A percentile compares a stretch with the other conserved stretches of the same genome.
These are phyloP conservation scores for Antrodiella citrinella DNA, from an alignment of 768 basidiomycete species.

Conservation along the genomic window DNA sequence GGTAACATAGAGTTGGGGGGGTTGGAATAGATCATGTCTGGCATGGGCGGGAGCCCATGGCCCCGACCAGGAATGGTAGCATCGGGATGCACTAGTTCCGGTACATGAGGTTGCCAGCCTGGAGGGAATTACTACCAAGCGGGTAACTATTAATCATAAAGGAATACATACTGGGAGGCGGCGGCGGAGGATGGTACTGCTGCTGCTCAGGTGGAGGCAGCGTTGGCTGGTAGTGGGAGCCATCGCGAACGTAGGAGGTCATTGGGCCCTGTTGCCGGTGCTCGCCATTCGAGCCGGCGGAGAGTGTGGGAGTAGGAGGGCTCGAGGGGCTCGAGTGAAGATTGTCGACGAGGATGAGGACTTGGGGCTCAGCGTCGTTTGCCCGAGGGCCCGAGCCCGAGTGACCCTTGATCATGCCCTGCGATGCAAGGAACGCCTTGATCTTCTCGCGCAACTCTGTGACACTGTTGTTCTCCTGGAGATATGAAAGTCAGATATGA, in stretches of 20 bases:
- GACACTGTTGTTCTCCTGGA: conserved; percentile 64
- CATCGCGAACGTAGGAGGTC: conserved; percentile 25
- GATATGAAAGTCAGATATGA: background rate
- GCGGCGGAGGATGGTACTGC: conserved; percentile 14
- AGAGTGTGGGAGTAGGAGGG: conserved; percentile 40
- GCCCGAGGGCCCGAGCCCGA: conserved; percentile 60
- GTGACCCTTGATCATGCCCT: conserved; percentile 88
- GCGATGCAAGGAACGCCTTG: conserved; percentile 68
- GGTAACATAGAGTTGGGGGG: conserved; percentile 27
- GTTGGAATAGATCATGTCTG: conserved; percentile 20
- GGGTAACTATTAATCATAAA: conserved; percentile 11
- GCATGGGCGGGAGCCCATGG: conserved; percentile 15
- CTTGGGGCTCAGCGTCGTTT: conserved; percentile 46
- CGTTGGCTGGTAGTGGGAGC: conserved; percentile 19
- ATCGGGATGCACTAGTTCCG: conserved; percentile 18
- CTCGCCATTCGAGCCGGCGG: conserved; percentile 33
- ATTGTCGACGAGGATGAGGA: conserved; percentile 43
- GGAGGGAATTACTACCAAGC: conserved; percentile 19
- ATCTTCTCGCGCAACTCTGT: conserved; percentile 67
- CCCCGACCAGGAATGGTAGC: conserved; percentile 15
- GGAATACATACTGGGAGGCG: conserved; percentile 21
- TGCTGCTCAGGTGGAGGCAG: conserved; percentile 15
- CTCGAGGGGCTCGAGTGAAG: conserved; percentile 23
- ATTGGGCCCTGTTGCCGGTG: conserved; percentile 26
- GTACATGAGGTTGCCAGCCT: conserved; percentile 22